These are phyloP conservation scores for Elaphomyces granulatus DNA, from an alignment of 495 filamentous ascomycete species.

Conservation along the genomic window DNA sequence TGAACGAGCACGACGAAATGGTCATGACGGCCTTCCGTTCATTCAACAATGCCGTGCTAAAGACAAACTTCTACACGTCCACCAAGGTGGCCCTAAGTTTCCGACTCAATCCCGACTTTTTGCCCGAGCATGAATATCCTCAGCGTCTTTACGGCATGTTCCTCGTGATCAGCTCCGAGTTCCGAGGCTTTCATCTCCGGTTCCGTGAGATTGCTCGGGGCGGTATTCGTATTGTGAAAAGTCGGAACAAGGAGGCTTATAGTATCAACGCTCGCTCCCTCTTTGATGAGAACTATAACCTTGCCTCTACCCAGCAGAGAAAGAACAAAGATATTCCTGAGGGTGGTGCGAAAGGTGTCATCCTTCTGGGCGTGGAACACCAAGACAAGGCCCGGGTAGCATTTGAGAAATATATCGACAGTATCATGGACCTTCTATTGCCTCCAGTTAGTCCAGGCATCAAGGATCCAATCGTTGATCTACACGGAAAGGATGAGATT, in stretches of 20 bases:
- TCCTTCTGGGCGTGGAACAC: conserved; percentile 82
- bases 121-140: conserved; percentile 85
- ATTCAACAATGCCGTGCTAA: conserved; percentile 81
- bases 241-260: conserved; percentile 85
- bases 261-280: conserved; percentile 89
- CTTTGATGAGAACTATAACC: conserved; percentile 97
- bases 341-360: conserved; percentile 95
- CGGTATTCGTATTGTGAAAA: conserved; percentile 97
- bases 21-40: conserved; percentile 95
- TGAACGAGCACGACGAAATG: conserved; percentile 94
- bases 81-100: conserved; percentile 98
- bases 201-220: conserved; percentile 96
- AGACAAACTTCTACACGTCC: conserved; percentile 98
- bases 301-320: conserved; percentile 96
- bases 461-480: conserved; percentile 95
- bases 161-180: conserved; percentile 90
- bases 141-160: conserved; percentile 96
- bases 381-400: conserved; percentile 84
- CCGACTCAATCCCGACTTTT: conserved; percentile 76
- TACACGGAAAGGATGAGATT: conserved; percentile 88
- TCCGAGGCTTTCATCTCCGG: conserved; percentile 90
- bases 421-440: conserved; percentile 86
- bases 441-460: conserved; percentile 85
- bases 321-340: conserved; percentile 99
- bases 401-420: conserved; percentile 99